Percentiles rank a stretch among this genome's conserved stretches.
Evolutionary conservation across 257 asterid species (phyloP).

Genomic region (Solanum appendiculatum): DNA sequence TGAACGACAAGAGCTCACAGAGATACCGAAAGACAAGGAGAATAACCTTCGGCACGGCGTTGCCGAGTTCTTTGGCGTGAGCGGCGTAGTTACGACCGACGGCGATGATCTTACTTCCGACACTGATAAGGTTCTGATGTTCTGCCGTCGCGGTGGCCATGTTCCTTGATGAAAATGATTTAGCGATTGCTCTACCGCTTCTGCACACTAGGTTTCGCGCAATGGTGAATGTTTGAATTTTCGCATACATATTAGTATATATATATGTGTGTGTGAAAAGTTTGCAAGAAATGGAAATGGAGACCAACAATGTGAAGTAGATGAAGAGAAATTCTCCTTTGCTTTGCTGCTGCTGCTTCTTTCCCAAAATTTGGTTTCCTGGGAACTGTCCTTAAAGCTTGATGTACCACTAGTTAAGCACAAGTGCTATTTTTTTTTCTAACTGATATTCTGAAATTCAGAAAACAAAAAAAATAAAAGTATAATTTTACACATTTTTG

Average conservation of each 20-base stretch:
- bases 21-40: not conserved
- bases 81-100: constrained; percentile 99
- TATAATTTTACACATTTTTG: too few relatives aligned
- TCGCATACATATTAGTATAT: not conserved
- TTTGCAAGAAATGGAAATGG: not conserved
- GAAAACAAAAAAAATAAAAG: not conserved
- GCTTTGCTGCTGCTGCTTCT: not conserved
- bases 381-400: not conserved
- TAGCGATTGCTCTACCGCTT: not conserved
- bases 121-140: constrained; percentile 50
- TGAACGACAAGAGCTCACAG: not conserved
- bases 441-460: not conserved
- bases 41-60: constrained; percentile 75
- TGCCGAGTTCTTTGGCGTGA: constrained; percentile 92
- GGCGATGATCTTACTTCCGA: constrained; percentile 79
- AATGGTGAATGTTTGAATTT: not conserved
- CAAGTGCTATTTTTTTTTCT: not conserved
- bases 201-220: not conserved
- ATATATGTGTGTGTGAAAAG: not conserved
- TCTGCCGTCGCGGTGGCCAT: constrained; percentile 61
- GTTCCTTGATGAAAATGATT: not conserved
- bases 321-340: not conserved
- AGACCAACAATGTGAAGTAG: not conserved
- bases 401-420: not conserved
- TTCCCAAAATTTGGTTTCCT: not conserved